Base-by-base conservation (phyloP, 345 rosid species). In the Camelina hispida region DNA sequence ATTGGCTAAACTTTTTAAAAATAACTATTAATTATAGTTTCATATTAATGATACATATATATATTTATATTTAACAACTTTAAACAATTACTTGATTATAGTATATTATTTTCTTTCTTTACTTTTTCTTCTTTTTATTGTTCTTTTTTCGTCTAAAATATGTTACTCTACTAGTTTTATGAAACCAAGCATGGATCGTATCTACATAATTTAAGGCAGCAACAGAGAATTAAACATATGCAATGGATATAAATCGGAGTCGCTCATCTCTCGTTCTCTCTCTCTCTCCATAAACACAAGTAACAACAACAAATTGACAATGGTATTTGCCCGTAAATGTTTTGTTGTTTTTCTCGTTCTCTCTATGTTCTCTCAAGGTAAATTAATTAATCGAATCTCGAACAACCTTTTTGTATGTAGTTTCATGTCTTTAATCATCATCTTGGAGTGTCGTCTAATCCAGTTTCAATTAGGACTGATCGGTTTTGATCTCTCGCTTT, bases 341-440 rank as follows among this genome's bases (percentile, higher is more conserved):
- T 32, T 62, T 22, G 40, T 54, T 62, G 20, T 55, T 57, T 46
- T 62, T 37, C 18, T 70, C 18, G 61, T 63, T 55, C 44, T 77
- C 40, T 77, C 80, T 56, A 63, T 77, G 71, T 25, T 47, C 35
- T 23, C 66, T 63, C 71, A 77, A 55, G 79, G 74, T 75, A 61
- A 50, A 38, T 43, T 51, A 28, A 28, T 28, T 11, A 18, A 42
- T 60, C 50, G 37, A 54, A 73, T 47, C 59, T 74, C 42, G 22
- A 47, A 9, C 17, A 46, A 15, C 25, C 3, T 30, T 73, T 63
- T 54, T 22, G 57, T 59, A 17, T 46, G 9, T 56, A 48, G 11
- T 50, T 71, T 5, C 30, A 70, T 59, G 58, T 38, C 59, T 60
- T 11, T 9, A 60, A 6, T 13, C 18, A 20, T 40, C 48, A 61